Conservation (phyloP, 176 grass and related monocot species). For the Rhynchospora breviuscula region DNA sequence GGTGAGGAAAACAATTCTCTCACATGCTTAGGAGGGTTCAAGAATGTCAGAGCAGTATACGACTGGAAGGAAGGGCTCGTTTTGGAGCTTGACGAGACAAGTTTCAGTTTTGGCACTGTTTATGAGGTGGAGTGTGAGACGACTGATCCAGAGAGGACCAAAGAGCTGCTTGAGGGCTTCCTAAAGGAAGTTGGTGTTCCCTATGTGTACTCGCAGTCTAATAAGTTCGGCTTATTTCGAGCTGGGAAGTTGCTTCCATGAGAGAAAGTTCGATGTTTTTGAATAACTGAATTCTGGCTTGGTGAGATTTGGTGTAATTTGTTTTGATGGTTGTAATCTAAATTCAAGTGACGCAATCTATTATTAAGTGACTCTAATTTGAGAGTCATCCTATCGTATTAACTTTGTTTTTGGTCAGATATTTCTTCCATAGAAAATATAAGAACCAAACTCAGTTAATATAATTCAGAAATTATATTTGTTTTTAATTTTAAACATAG, state of each 20-base stretch:
- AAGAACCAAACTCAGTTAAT: no score
- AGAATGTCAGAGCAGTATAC: conserved; percentile 72
- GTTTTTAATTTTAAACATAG: no score
- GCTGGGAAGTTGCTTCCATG: conserved; percentile 67
- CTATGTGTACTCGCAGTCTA: conserved; percentile 49
- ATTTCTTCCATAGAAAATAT: no score
- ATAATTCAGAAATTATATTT: no score
- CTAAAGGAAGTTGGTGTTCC: conserved; percentile 56
- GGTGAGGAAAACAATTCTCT: conserved; percentile 29
- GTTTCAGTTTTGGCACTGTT: conserved; percentile 57
- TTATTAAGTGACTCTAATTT: neutral
- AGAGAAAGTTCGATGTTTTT: conserved; percentile 18
- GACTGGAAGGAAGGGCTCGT: conserved; percentile 46
- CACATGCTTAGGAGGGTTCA: conserved; percentile 67
- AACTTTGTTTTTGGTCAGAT: no score
- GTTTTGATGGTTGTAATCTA: neutral
- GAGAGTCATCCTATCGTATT: no score
- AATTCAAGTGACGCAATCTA: neutral
- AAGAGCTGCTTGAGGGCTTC: conserved; percentile 48
- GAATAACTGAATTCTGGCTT: neutral
- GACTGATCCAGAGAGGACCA: conserved; percentile 47
- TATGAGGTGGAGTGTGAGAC: conserved; percentile 91
- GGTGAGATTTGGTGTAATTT: neutral
- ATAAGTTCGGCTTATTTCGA: conserved; percentile 72
- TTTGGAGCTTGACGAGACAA: conserved; percentile 76